Conservation (phyloP, 805 yeast genomes). For the Ogataea minuta region DNA sequence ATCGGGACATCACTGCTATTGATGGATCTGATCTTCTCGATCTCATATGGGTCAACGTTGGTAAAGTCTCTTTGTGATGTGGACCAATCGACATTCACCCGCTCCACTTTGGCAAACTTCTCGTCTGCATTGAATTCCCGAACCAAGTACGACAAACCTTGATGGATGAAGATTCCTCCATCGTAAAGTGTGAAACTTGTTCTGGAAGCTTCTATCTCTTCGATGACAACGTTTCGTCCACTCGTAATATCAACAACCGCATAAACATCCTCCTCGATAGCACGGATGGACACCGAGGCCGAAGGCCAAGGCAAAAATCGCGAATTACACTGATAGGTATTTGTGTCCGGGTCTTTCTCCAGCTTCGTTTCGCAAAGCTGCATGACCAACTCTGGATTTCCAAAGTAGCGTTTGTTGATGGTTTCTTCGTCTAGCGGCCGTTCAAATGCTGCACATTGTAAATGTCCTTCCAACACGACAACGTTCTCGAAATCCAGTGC, state of each 20-base stretch:
- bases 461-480: slow-evolving; percentile 71
- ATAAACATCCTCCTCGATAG: slow-evolving; percentile 74
- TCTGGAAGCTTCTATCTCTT: slow-evolving; percentile 84
- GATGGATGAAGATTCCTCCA: slow-evolving; percentile 93
- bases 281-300: slow-evolving; percentile 71
- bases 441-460: slow-evolving; percentile 95
- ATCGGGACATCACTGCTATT: slow-evolving; percentile 54
- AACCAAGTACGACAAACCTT: slow-evolving; percentile 86
- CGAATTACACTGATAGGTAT: slow-evolving; percentile 54
- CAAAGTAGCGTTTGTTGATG: slow-evolving; percentile 59
- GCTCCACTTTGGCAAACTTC: slow-evolving; percentile 76
- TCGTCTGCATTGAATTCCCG: slow-evolving; percentile 78
- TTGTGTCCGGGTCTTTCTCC: slow-evolving; percentile 39
- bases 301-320: slow-evolving; percentile 81
- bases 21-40: slow-evolving; percentile 60
- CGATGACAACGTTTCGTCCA: slow-evolving; percentile 73
- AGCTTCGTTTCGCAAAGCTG: slow-evolving; percentile 35
- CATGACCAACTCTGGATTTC: slow-evolving; percentile 30
- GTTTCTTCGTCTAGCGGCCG: slow-evolving; percentile 50
- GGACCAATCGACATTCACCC: slow-evolving; percentile 93
- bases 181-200: slow-evolving; percentile 85
- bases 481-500: slow-evolving; percentile 60
- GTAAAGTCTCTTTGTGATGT: slow-evolving; percentile 91
- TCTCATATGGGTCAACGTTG: slow-evolving; percentile 83
- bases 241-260: slow-evolving; percentile 91